phyloP scores from a whole-genome alignment of 2,329 filamentous ascomycete genomes.

The Neonectria magnoliae region DNA sequence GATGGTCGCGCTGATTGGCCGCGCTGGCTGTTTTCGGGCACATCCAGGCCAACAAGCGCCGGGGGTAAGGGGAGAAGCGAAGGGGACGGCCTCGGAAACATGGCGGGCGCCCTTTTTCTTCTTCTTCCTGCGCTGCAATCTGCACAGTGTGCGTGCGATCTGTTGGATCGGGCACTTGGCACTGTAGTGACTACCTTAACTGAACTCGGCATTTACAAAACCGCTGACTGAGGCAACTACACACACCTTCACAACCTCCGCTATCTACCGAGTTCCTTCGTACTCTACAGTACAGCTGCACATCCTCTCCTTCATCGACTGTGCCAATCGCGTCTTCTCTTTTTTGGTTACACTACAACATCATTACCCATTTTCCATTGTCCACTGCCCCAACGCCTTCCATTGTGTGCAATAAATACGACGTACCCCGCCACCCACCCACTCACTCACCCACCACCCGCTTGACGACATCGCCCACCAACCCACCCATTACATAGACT shows the following conservation, averaged over 20 bases:
- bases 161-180: background rate
- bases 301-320: background rate
- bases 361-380: background rate
- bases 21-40: background rate
- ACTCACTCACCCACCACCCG: background rate
- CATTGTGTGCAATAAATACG: background rate
- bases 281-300: too few relatives aligned
- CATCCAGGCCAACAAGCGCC: slow-evolving; percentile 8
- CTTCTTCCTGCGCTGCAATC: too few relatives aligned
- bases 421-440: slow-evolving; percentile 2
- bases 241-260: background rate
- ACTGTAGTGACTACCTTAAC: background rate
- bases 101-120: background rate
- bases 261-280: background rate
- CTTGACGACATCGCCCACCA: background rate
- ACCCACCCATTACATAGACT: background rate
- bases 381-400: background rate
- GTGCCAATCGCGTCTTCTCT: background rate
- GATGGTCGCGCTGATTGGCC: background rate
- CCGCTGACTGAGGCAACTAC: background rate
- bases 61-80: slow-evolving; percentile 15
- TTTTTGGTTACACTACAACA: background rate
- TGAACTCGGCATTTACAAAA: background rate
- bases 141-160: too few relatives aligned
- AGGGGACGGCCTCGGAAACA: slow-evolving; percentile 20